Percentiles rank a stretch among this genome's conserved stretches.
Evolutionary conservation across 140 eudicot species (phyloP).

Genomic region (Flaveria floridana): DNA sequence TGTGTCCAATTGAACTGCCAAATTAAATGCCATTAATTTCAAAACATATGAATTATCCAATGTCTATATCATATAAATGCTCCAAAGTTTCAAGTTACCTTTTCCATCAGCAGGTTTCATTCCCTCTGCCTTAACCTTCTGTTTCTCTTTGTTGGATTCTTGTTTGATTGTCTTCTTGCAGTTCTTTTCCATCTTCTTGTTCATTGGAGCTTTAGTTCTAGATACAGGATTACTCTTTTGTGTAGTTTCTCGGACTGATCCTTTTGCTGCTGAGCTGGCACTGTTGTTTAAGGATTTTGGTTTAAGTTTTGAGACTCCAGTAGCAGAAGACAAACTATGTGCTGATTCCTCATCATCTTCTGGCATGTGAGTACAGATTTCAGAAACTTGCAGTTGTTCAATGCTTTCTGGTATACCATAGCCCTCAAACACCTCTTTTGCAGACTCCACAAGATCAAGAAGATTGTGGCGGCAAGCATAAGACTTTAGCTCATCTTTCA

Average conservation of each 20-base stretch:
- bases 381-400: slow-evolving; percentile 70
- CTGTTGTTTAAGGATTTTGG: slow-evolving; percentile 41
- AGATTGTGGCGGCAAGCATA: slow-evolving; percentile 61
- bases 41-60: neutral
- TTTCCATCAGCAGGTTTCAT: slow-evolving; percentile 45
- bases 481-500: slow-evolving; percentile 69
- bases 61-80: neutral
- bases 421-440: slow-evolving; percentile 51
- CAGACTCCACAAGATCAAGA: slow-evolving; percentile 59
- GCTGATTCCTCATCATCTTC: slow-evolving; percentile 48
- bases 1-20: slow-evolving; percentile 40
- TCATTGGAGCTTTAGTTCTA: slow-evolving; percentile 40
- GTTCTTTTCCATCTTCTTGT: slow-evolving; percentile 47
- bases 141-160: slow-evolving; percentile 37
- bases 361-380: slow-evolving; percentile 49
- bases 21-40: neutral
- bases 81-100: slow-evolving; percentile 38
- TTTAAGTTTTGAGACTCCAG: slow-evolving; percentile 44
- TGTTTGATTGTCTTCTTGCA: slow-evolving; percentile 43
- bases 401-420: slow-evolving; percentile 54
- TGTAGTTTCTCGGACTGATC: slow-evolving; percentile 31
- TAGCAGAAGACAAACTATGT: slow-evolving; percentile 48
- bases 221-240: slow-evolving; percentile 36
- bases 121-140: slow-evolving; percentile 41
- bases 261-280: slow-evolving; percentile 41